These are phyloP conservation scores for Udeniomyces megalosporus DNA, from an alignment of 768 basidiomycete genomes.

Conservation along the genomic window DNA sequence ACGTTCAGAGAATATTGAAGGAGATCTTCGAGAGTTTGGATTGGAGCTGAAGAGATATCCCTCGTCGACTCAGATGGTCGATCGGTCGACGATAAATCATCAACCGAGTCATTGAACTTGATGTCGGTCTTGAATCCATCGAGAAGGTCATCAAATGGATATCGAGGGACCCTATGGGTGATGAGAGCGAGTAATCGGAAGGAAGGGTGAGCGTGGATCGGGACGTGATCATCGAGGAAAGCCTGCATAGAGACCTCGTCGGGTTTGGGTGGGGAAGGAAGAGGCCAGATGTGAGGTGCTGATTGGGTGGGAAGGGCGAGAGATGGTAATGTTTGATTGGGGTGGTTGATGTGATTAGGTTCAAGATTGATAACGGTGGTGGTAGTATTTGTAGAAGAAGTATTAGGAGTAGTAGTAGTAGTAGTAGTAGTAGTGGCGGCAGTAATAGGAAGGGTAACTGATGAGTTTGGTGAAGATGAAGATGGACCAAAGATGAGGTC, in stretches of 20 bases:
- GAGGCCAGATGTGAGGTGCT: background rate
- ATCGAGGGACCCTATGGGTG: background rate
- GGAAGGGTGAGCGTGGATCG: background rate
- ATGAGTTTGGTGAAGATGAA: background rate
- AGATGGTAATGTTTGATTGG: no score
- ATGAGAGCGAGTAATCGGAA: background rate
- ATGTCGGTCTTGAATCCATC: background rate
- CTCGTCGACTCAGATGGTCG: no score
- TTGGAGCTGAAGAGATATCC: constrained; percentile 25
- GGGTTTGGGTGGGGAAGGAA: background rate
- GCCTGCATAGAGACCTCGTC: background rate
- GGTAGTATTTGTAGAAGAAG: no score
- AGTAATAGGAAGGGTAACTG: background rate
- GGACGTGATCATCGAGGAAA: background rate
- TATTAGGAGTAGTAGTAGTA: no score
- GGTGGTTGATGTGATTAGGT: no score
- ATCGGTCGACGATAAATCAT: no score
- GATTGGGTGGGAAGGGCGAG: background rate
- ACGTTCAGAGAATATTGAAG: constrained; percentile 30
- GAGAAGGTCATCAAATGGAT: constrained; percentile 7
- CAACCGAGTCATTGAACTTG: background rate
- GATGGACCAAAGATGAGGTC: constrained; percentile 1
- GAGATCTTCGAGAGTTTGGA: constrained; percentile 27
- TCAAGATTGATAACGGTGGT: no score
- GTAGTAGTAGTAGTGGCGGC: no score